Conservation (phyloP, 306 rosid species). For the Cucumis melo region DNA sequence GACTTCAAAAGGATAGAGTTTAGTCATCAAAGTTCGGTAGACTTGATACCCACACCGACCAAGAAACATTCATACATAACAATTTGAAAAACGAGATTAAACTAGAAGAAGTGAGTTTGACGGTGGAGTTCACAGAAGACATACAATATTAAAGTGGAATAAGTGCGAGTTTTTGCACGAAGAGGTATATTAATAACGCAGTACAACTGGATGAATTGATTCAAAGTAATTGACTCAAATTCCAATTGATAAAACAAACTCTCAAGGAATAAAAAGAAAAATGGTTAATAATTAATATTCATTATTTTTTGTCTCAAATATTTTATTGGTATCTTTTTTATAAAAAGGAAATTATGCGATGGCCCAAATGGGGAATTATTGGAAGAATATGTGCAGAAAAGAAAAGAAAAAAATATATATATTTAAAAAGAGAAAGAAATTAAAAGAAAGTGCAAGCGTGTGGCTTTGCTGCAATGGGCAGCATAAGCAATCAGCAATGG, state of each 20-base stretch:
- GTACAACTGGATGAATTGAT: constrained; percentile 25
- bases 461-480: constrained; percentile 1
- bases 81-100: too few species aligned
- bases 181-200: not conserved
- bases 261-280: constrained; percentile 7
- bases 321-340: not conserved
- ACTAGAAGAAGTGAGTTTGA: too few species aligned
- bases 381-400: not conserved
- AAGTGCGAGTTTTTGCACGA: too few species aligned
- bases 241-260: constrained; percentile 8
- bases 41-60: too few species aligned
- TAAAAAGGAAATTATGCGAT: not conserved
- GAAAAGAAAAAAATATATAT: too few species aligned
- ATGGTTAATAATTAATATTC: not conserved
- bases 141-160: too few species aligned
- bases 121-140: too few species aligned
- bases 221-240: constrained; percentile 33
- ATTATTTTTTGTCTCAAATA: not conserved
- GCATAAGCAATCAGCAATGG: not conserved
- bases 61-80: too few species aligned
- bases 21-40: too few species aligned
- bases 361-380: not conserved
- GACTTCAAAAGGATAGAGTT: too few species aligned
- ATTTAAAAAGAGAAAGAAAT: not conserved
- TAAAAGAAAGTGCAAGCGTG: not conserved